phyloP scores from a whole-genome alignment of 768 basidiomycete genomes.

The Mycena rebaudengoi region DNA sequence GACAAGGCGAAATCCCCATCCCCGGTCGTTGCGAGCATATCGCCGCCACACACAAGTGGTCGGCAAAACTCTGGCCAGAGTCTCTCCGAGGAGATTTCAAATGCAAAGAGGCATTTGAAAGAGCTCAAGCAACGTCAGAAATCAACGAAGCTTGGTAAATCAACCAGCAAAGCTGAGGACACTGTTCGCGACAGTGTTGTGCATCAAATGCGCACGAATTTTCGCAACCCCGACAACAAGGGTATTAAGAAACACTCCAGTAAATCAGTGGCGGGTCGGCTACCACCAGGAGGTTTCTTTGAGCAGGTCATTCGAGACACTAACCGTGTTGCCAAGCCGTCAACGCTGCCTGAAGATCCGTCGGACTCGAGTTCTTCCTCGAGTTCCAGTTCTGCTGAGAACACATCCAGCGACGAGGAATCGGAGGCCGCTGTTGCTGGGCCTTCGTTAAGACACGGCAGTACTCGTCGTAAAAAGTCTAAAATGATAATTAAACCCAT shows the following conservation, averaged over 20 bases:
- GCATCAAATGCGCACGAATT: neutral
- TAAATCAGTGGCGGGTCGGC: neutral
- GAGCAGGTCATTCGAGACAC: slow-evolving; percentile 1
- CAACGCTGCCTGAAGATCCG: neutral
- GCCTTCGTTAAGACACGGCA: neutral
- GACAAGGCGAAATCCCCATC: neutral
- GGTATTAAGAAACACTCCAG: neutral
- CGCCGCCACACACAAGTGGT: too few species aligned
- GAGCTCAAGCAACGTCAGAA: too few species aligned
- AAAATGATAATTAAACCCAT: too few species aligned
- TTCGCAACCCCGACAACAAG: neutral
- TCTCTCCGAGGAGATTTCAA: too few species aligned
- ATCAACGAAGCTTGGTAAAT: too few species aligned
- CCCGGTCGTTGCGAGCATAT: too few species aligned
- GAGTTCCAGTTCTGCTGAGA: neutral
- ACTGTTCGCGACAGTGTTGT: too few species aligned
- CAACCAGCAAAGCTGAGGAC: too few species aligned
- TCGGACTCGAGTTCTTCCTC: slow-evolving; percentile 5
- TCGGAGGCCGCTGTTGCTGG: too few species aligned
- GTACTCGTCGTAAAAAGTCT: too few species aligned
- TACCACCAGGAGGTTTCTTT: slow-evolving; percentile 3
- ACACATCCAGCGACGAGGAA: neutral
- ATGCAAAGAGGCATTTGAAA: too few species aligned
- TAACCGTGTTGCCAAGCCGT: neutral
- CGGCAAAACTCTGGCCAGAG: too few species aligned